A percentile compares a stretch with the other conserved stretches of the same genome.
Evolutionary conservation across 768 basidiomycete species (phyloP).

Genomic region (Rhodotorula kratochvilovae): DNA sequence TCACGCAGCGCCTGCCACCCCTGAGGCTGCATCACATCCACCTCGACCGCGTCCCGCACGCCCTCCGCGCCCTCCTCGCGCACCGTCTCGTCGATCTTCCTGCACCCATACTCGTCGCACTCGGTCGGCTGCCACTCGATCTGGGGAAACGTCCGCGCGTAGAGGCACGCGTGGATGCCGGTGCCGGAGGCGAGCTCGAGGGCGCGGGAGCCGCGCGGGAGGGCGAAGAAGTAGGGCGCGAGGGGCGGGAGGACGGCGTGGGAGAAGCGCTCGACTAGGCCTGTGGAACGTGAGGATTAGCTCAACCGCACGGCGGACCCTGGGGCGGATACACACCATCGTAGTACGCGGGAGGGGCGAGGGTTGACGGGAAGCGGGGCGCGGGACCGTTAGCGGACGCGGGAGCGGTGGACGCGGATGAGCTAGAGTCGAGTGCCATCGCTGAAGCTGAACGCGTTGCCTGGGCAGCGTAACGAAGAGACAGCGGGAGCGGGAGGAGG

Average conservation of each 20-base stretch:
- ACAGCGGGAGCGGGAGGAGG: too few relatives aligned
- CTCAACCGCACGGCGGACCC: neutral
- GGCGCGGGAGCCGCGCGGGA: neutral
- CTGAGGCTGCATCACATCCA: conserved; percentile 12
- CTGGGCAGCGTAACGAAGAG: too few relatives aligned
- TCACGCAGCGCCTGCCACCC: neutral
- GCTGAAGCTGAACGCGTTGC: neutral
- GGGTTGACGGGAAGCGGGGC: conserved; percentile 12
- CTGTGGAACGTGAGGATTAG: neutral
- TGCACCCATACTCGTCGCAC: conserved; percentile 8
- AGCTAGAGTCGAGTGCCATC: neutral
- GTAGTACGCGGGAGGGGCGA: conserved; percentile 11
- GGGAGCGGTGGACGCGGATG: neutral
- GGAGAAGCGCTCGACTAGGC: conserved; percentile 17
- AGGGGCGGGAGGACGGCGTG: conserved; percentile 18
- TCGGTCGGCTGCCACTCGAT: conserved; percentile 23
- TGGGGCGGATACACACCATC: neutral
- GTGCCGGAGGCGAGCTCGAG: conserved; percentile 26
- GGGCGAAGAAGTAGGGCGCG: neutral
- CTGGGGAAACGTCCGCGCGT: neutral
- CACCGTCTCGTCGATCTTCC: neutral
- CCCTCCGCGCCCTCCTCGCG: neutral
- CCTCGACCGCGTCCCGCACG: conserved; percentile 2
- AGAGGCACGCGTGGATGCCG: conserved; percentile 14
- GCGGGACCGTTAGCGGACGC: too few relatives aligned